Conservation (phyloP, 2,329 filamentous ascomycete species). For the Achaetomium macrosporum region DNA sequence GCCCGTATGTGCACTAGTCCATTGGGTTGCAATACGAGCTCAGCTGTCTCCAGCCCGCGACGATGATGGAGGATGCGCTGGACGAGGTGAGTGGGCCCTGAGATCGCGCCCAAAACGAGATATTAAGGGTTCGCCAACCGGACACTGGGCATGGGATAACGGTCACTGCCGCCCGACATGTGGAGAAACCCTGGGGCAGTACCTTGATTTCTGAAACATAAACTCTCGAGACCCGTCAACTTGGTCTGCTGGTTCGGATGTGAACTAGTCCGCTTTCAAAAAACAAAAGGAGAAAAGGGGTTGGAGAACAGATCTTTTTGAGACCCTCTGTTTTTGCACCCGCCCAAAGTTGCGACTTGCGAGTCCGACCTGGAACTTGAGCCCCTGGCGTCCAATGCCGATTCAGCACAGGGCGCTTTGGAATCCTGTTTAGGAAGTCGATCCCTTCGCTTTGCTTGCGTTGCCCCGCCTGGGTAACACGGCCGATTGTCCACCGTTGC, state of each 20-base stretch:
- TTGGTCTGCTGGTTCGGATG: slow-evolving; percentile 1
- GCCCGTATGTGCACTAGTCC: neutral
- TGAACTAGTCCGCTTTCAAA: neutral
- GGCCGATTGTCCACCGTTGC: neutral
- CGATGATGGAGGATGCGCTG: neutral
- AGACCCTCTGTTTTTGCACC: neutral
- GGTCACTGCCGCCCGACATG: slow-evolving; percentile 6
- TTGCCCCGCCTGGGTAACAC: slow-evolving; percentile 17
- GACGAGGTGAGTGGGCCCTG: neutral
- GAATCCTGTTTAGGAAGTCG: slow-evolving; percentile 20
- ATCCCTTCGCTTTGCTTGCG: slow-evolving; percentile 12
- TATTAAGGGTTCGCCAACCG: slow-evolving; percentile 8
- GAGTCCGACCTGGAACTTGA: neutral
- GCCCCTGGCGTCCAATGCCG: slow-evolving; percentile 11
- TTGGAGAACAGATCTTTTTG: neutral
- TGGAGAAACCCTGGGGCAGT: slow-evolving; percentile 12
- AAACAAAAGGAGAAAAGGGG: neutral
- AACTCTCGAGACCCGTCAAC: neutral
- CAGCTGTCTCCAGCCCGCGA: neutral
- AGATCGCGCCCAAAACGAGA: slow-evolving; percentile 9
- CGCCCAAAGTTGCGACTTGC: neutral
- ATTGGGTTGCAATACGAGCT: slow-evolving; percentile 7
- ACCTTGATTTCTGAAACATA: slow-evolving; percentile 14
- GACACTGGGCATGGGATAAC: slow-evolving; percentile 13
- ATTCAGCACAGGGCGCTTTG: slow-evolving; percentile 10